These are phyloP conservation scores for Digitaria exilis DNA, from an alignment of 202 grass and related monocot genomes.

Conservation along the genomic window DNA sequence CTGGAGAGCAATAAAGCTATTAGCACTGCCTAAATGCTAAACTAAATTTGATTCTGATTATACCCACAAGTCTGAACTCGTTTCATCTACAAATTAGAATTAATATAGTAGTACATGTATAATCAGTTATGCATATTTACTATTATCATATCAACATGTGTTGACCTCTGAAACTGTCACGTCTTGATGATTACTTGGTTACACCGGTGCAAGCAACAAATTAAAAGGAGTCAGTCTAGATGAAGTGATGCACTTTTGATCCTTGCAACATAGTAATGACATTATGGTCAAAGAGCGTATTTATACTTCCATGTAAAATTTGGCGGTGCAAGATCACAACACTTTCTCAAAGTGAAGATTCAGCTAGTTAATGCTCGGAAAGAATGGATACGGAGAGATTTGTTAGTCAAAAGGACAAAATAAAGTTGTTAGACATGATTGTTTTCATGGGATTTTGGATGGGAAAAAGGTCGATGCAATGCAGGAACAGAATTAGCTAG, in stretches of 20 bases:
- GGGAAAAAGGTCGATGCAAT: constrained; percentile 10
- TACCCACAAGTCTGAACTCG: neutral
- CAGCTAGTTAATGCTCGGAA: neutral
- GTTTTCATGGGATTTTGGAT: constrained; percentile 1
- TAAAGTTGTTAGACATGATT: neutral
- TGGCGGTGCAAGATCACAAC: neutral
- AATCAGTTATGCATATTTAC: neutral
- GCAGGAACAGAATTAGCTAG: neutral
- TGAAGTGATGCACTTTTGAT: neutral
- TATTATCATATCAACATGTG: no score
- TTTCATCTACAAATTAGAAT: neutral
- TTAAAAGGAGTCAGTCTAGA: constrained; percentile 4
- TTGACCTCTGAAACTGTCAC: no score
- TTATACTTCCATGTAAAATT: neutral
- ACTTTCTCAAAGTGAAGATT: constrained; percentile 3
- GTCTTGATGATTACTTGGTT: neutral
- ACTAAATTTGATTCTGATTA: neutral
- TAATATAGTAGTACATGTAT: neutral
- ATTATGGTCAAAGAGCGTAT: neutral
- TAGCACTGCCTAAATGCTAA: neutral
- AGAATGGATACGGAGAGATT: constrained; percentile 18
- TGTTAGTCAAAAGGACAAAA: constrained; percentile 29
- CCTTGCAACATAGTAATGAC: neutral
- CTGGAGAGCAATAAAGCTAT: neutral
- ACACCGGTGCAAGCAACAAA: constrained; percentile 9